These are phyloP conservation scores for Entomortierella chlamydospora DNA, from an alignment of 192 early-diverging fungal genomes.

Conservation along the genomic window DNA sequence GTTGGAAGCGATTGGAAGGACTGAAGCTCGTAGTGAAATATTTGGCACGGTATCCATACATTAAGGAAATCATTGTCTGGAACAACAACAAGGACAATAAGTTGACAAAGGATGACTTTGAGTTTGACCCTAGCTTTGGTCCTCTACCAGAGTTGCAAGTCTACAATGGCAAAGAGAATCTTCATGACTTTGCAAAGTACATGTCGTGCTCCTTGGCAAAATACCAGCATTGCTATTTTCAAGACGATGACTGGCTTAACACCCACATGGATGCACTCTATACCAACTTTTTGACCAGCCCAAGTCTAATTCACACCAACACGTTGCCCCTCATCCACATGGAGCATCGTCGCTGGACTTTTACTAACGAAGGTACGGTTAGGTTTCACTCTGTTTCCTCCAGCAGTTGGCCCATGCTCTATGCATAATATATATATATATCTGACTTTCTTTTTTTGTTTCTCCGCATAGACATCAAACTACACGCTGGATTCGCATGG, in stretches of 20 bases:
- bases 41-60: slow-evolving; percentile 63
- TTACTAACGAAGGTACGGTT: slow-evolving; percentile 60
- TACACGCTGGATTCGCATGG: slow-evolving; percentile 68
- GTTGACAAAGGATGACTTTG: slow-evolving; percentile 34
- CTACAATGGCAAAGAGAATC: slow-evolving; percentile 59
- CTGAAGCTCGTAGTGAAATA: slow-evolving; percentile 58
- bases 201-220: slow-evolving; percentile 66
- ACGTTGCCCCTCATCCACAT: slow-evolving; percentile 62
- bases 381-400: background rate
- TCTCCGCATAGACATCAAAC: slow-evolving; percentile 41
- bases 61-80: slow-evolving; percentile 66
- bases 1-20: slow-evolving; percentile 55
- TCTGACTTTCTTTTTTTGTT: background rate
- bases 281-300: slow-evolving; percentile 65
- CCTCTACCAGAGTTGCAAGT: slow-evolving; percentile 50
- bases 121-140: slow-evolving; percentile 27
- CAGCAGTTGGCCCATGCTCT: background rate
- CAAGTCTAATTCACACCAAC: slow-evolving; percentile 65
- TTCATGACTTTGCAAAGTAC: slow-evolving; percentile 66
- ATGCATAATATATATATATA: background rate
- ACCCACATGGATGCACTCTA: slow-evolving; percentile 66
- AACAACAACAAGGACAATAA: slow-evolving; percentile 56
- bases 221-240: slow-evolving; percentile 67
- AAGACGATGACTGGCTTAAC: slow-evolving; percentile 69
- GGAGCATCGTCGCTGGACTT: slow-evolving; percentile 64